phyloP scores from a whole-genome alignment of 352 stramenopile genomes.

The Phytophthora sojae region DNA sequence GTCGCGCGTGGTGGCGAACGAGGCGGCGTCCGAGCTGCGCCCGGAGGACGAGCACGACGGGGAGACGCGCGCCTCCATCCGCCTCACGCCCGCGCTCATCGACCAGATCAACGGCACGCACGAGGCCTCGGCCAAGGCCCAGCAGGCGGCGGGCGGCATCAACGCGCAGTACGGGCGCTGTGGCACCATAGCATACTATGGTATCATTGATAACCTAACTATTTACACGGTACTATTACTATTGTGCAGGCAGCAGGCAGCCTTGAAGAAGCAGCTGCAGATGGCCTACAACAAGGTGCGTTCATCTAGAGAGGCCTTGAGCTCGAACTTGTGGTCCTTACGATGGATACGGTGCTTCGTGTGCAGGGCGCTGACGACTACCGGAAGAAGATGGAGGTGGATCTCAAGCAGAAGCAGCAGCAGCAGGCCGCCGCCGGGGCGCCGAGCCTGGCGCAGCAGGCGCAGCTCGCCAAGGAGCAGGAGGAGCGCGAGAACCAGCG shows the following conservation, averaged over 20 bases:
- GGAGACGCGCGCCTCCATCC: conserved; percentile 63
- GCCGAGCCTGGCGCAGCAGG: conserved; percentile 52
- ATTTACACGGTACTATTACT: conserved; percentile 1
- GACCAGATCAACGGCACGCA: conserved; percentile 73
- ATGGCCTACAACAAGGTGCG: conserved; percentile 78
- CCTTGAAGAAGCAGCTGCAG: conserved; percentile 79
- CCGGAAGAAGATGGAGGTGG: conserved; percentile 65
- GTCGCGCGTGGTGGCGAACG: conserved; percentile 74
- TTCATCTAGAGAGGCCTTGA: neutral
- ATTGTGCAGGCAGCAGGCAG: conserved; percentile 55
- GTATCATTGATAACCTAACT: neutral
- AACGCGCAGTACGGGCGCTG: conserved; percentile 52
- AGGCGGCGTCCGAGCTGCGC: conserved; percentile 63
- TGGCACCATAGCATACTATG: neutral
- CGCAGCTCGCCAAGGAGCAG: conserved; percentile 72
- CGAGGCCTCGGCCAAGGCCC: conserved; percentile 13
- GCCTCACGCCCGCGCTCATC: conserved; percentile 72
- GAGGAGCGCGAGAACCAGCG: conserved; percentile 72
- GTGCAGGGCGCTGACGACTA: conserved; percentile 71
- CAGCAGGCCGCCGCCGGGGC: conserved; percentile 13
- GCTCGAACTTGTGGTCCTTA: neutral
- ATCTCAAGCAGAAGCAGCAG: conserved; percentile 60
- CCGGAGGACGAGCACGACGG: conserved; percentile 50
- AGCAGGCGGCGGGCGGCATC: conserved; percentile 25
- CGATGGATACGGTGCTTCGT: conserved; percentile 4